Conservation (phyloP, 805 yeast species). For the Ogataea populi-albae region DNA sequence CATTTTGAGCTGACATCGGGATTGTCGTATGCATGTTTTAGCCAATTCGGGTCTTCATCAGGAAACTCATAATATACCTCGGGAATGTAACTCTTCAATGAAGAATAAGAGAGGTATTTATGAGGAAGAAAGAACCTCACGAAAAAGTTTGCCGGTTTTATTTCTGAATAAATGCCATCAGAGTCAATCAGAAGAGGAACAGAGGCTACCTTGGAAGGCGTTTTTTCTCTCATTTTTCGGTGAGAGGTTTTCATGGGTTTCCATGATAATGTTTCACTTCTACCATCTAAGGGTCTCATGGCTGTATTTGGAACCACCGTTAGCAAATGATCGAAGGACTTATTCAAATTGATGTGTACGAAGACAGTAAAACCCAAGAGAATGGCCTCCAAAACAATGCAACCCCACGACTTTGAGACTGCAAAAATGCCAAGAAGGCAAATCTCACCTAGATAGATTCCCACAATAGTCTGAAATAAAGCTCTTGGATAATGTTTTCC, state of each 20-base stretch:
- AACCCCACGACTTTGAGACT: slow-evolving; percentile 95
- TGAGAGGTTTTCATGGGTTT: slow-evolving; percentile 11
- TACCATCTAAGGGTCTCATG: slow-evolving; percentile 77
- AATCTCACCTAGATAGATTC: slow-evolving; percentile 82
- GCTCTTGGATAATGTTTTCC: slow-evolving; percentile 90
- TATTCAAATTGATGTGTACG: slow-evolving; percentile 59
- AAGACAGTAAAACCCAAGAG: slow-evolving; percentile 63
- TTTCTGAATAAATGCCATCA: slow-evolving; percentile 35
- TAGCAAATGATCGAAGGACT: slow-evolving; percentile 64
- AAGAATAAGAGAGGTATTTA: slow-evolving; percentile 46
- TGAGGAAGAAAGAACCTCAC: slow-evolving; percentile 55
- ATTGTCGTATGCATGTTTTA: slow-evolving; percentile 66
- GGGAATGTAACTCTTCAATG: slow-evolving; percentile 52
- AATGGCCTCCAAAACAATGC: slow-evolving; percentile 72
- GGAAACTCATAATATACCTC: slow-evolving; percentile 53
- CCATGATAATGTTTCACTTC: slow-evolving; percentile 59
- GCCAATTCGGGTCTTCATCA: slow-evolving; percentile 39
- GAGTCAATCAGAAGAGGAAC: slow-evolving; percentile 76
- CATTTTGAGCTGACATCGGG: slow-evolving; percentile 70
- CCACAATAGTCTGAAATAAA: slow-evolving; percentile 81
- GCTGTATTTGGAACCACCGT: slow-evolving; percentile 62
- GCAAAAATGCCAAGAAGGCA: slow-evolving; percentile 83
- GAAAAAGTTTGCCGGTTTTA: slow-evolving; percentile 18
- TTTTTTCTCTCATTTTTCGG: neutral
- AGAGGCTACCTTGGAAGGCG: slow-evolving; percentile 6